Conservation (phyloP, 768 basidiomycete genomes). For the Glaciozyma martinii region DNA sequence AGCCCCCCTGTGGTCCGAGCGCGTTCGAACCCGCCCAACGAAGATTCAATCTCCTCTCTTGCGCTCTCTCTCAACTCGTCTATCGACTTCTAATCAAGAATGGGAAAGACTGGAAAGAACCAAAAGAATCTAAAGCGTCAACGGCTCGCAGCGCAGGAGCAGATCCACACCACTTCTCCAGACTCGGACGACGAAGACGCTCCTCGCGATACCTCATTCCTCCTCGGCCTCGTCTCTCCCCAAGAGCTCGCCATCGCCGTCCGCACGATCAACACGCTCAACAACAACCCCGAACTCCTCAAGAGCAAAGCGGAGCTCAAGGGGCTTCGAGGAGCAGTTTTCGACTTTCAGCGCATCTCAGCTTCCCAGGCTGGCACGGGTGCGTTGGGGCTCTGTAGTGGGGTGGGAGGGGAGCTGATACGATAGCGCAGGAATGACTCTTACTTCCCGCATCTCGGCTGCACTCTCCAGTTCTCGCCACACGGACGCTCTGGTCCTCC, state of each 20-base stretch:
- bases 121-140: too few species aligned
- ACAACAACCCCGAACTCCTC: not conserved
- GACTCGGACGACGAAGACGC: not conserved
- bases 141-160: not conserved
- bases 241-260: slow-evolving; percentile 12
- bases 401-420: too few species aligned
- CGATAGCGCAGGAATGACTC: slow-evolving; percentile 12
- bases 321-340: slow-evolving; percentile 15
- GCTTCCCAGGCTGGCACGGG: slow-evolving; percentile 11
- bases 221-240: slow-evolving; percentile 16
- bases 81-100: too few species aligned
- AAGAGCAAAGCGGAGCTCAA: slow-evolving; percentile 12
- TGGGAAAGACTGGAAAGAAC: too few species aligned
- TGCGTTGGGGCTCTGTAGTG: not conserved
- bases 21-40: too few species aligned
- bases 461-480: slow-evolving; percentile 46
- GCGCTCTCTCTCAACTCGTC: too few species aligned
- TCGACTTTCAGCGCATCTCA: slow-evolving; percentile 21
- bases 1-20: too few species aligned
- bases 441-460: slow-evolving; percentile 31
- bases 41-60: too few species aligned
- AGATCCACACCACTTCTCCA: not conserved
- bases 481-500: slow-evolving; percentile 48
- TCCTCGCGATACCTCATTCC: not conserved
- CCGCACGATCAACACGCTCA: slow-evolving; percentile 15